Evolutionary conservation across 2,329 filamentous ascomycete genomes (phyloP), one percentile per base, ranked within the genome.

Genomic region (Fusarium bulbicola): DNA sequence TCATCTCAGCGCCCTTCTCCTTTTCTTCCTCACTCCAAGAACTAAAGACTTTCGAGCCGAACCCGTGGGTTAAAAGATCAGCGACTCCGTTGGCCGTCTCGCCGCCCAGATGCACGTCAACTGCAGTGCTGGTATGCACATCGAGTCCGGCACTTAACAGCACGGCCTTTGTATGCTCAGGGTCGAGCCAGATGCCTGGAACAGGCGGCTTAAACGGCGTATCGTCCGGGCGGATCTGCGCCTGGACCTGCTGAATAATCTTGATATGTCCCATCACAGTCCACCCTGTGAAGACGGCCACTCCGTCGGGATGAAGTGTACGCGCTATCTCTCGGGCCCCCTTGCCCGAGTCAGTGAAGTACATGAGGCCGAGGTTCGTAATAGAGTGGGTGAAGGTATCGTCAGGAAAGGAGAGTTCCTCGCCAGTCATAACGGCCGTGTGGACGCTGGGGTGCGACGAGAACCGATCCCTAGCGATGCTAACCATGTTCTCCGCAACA

Each of bases 111-210:
- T n/a, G 20, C 14, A 30, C 28, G 4, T 30, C 45, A 30, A 47
- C 8, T 15, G 13, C 1, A 47, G 26, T n/a, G 45, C 26, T n/a
- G 7, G 13, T 47, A 4, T 34, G 7, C 9, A 28, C 26, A 0
- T 47, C 14, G 14, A 47, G 26, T 14, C 45, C 26, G 1, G 26
- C 20, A 8, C 20, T 28, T 21, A 2, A 21, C 6, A 47, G 9
- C 20, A 30, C 9, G 6, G 45, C 26, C 5, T 47, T 47, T 20
- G 45, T 30, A 30, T 47, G 14, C 6, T 21, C 26, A 21, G 45
- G 45, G 14, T 30, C 26, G 4, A 30, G 45, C 45, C 20, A 47
- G 2, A 21, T 30, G 0, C 30, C 45, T 0, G 7, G 0, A 0
- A 47, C 14, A 7, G 45, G 45, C 2, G 26, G 14, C 1, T 30